Base-by-base conservation (phyloP, 2,329 filamentous ascomycete genomes). In the Aspergillus fructus region DNA sequence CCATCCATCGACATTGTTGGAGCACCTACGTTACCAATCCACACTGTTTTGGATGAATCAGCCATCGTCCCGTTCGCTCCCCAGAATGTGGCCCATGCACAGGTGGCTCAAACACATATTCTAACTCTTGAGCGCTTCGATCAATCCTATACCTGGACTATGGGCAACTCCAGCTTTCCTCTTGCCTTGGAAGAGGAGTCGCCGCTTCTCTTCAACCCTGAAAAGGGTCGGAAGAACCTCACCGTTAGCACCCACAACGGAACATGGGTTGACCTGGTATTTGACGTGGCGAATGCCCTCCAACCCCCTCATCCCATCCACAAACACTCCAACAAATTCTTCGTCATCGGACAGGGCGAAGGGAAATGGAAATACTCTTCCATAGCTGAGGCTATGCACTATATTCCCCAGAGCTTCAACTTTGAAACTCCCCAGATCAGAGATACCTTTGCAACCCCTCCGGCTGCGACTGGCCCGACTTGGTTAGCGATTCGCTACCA, bases 271-370 rank as follows among this genome's bases (percentile, higher is more conserved):
- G 84, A 86, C 64, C 65, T 85, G n/a, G 74, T 86, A 60, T 75
- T 85, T 58, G 69, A 77, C 30, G 71, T 80, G 2, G 66, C 69
- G n/a, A 66, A 66, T 2, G 70, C 71, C 5, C 72, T 80, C 6
- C 81, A 84, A 64, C 83, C 80, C 4, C 75, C 81, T 9, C 85
- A 88, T 58, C 82, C 84, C 0, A 82, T 88, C 50, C 85, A 88
- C 77, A 87, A 87, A 74, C 85, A 88, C 70, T 80, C 81, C 47
- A 84, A 81, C 64, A 85, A 85, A 66, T 84, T 82, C 72, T 87
- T 78, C 63, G 71, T 80, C 19, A 77, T 88, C 34, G 85, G 85
- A 1, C 57, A 71, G 0, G 85, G 84, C 2, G 63, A 62, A 0
- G 83, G 83, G 0, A 54, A 61, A 1, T 88, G 83, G 66, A 78